phyloP scores from a whole-genome alignment of 108 stramenopile species.

The Pseudonitzschia pungens region DNA sequence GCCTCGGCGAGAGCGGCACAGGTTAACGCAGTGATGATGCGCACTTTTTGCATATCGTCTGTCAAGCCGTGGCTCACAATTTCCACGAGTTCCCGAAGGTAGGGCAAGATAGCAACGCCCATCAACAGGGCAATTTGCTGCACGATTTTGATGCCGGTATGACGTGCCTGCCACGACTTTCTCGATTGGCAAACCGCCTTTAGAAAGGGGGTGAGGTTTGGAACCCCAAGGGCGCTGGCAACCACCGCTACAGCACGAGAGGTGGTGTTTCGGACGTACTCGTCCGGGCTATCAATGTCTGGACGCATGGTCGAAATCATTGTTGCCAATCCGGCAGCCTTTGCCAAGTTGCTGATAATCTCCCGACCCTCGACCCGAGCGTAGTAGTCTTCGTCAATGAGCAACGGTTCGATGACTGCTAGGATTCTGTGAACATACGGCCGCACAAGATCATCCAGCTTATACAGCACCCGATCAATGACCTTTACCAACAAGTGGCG shows the following conservation, averaged over 20 bases:
- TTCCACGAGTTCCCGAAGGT: slow-evolving; percentile 93
- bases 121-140: slow-evolving; percentile 98
- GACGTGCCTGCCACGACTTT: slow-evolving; percentile 98
- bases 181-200: slow-evolving; percentile 97
- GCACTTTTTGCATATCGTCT: slow-evolving; percentile 97
- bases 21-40: slow-evolving; percentile 96
- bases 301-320: slow-evolving; percentile 99
- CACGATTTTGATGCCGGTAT: slow-evolving; percentile 99
- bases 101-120: slow-evolving; percentile 98
- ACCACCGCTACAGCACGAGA: slow-evolving; percentile 98
- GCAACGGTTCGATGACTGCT: slow-evolving; percentile 96
- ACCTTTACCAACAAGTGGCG: slow-evolving; percentile 98
- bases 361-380: slow-evolving; percentile 97
- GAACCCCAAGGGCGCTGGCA: slow-evolving; percentile 96
- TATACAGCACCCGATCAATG: slow-evolving; percentile 98
- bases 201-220: slow-evolving; percentile 95
- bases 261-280: slow-evolving; percentile 97
- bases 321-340: slow-evolving; percentile 98
- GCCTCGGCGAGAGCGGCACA: slow-evolving; percentile 97
- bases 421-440: slow-evolving; percentile 97
- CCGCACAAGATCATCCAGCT: slow-evolving; percentile 95
- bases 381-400: slow-evolving; percentile 99
- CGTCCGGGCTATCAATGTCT: slow-evolving; percentile 98
- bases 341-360: slow-evolving; percentile 98
- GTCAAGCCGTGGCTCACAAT: slow-evolving; percentile 95